Evolutionary conservation across 306 rosid genomes (phyloP), one percentile per base, ranked within the genome.

Genomic region (Begonia peltatifolia): DNA sequence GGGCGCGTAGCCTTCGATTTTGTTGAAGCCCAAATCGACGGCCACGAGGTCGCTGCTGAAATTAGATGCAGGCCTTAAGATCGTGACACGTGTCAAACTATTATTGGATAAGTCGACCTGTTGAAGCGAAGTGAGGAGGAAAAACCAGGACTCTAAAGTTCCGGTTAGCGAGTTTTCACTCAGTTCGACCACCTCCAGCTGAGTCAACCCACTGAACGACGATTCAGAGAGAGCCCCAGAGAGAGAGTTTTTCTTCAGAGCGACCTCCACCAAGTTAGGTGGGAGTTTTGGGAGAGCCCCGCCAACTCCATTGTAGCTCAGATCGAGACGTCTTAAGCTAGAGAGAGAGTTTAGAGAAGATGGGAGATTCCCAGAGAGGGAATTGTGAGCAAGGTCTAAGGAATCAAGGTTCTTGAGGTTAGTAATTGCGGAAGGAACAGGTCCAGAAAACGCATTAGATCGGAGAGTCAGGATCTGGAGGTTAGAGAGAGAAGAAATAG

Each of bases 101-200:
- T 90, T 90, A 16, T 90, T 85, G 2, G 85, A 78, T 20, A 85
- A 52, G 42, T 90, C 63, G 12, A 80, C 81, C 61, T 85, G 97
- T 36, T 85, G 97, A 11, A 90, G 42, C 2, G 97, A 68, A 0
- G 94, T 83, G 0, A 82, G 18, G 13, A 63, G 69, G 23, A 90
- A 90, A 62, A 90, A 67, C 97, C 97, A 90, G 4, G 80, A 5
- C 14, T 64, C 63, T 0, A 85, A 18, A 0, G 64, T 58, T 7
- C 95, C 95, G 16, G 69, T 8, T 55, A 89, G 52, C 6, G 60
- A 46, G 58, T 89, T 89, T 20, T 89, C 76, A 36, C 95, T 80
- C 46, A 85, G 85, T 46, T 89, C 97, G 53, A 85, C 71, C 12
- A 89, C 94, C 47, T 78, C 90, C 52, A 89, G 17, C 44, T 79